A percentile compares a stretch with the other conserved stretches of the same genome.
These are phyloP conservation scores for Vitis hybrid DNA, from an alignment of 177 flowering plant genomes.

Conservation along the genomic window DNA sequence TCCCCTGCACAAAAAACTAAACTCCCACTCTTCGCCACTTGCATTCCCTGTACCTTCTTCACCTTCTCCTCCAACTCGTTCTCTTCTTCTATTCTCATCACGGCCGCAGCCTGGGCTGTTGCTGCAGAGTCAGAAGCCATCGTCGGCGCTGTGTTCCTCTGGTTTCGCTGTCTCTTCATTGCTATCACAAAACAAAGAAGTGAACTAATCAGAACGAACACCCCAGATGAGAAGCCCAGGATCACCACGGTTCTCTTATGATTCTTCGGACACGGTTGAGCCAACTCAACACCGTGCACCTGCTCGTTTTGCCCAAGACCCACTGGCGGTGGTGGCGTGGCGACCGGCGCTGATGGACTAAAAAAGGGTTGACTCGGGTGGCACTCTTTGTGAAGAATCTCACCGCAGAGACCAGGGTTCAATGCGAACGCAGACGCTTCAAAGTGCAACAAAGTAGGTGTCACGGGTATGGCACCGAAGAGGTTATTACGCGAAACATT, in stretches of 20 bases:
- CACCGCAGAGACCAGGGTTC: constrained; percentile 80
- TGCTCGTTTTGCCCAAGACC: constrained; percentile 28
- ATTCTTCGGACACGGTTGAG: constrained; percentile 21
- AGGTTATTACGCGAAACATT: constrained; percentile 68
- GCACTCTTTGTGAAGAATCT: constrained; percentile 61
- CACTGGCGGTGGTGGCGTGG: constrained; percentile 24
- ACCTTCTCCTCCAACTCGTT: constrained; percentile 54
- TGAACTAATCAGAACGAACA: constrained; percentile 27
- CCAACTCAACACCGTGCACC: constrained; percentile 29
- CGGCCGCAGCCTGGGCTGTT: constrained; percentile 35
- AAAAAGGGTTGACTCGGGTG: constrained; percentile 45
- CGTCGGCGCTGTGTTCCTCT: constrained; percentile 5
- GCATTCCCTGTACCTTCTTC: constrained; percentile 45
- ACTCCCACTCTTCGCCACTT: constrained; percentile 57
- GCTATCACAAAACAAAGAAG: constrained; percentile 31
- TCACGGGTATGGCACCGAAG: constrained; percentile 64
- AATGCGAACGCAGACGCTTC: constrained; percentile 33
- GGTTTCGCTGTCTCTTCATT: constrained; percentile 28
- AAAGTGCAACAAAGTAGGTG: constrained; percentile 47
- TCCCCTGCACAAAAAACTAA: constrained; percentile 83
- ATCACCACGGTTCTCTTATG: constrained; percentile 29
- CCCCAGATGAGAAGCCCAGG: constrained; percentile 42
- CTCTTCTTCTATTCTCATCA: constrained; percentile 51
- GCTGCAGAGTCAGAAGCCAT: constrained; percentile 25
- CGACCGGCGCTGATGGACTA: constrained; percentile 20